Conservation (phyloP, 2,329 filamentous ascomycete species). For the Aspergillus nomiae region DNA sequence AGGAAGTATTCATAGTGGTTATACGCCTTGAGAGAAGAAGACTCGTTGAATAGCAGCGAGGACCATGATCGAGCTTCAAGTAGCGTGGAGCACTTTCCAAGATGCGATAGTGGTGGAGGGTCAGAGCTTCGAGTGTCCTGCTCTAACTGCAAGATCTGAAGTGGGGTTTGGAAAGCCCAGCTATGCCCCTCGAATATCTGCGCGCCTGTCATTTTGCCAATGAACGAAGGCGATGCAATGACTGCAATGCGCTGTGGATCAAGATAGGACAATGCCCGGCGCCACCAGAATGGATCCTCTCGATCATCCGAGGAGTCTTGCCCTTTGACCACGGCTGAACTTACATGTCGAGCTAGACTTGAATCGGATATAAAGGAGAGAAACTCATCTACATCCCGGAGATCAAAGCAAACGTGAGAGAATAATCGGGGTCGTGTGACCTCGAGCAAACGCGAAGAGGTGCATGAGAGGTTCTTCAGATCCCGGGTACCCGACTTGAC, state of each 20-base stretch:
- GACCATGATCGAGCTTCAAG: conserved; percentile 67
- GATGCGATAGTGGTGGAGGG: conserved; percentile 30
- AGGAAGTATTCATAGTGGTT: conserved; percentile 71
- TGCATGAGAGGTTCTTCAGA: conserved; percentile 60
- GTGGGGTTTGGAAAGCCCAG: conserved; percentile 65
- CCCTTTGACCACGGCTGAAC: conserved; percentile 51
- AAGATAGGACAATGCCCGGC: conserved; percentile 55
- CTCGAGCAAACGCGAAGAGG: conserved; percentile 57
- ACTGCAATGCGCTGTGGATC: conserved; percentile 59
- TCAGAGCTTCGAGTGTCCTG: conserved; percentile 17
- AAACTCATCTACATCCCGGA: conserved; percentile 37
- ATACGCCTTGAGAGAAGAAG: conserved; percentile 72
- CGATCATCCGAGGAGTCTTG: conserved; percentile 43
- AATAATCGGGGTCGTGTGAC: conserved; percentile 61
- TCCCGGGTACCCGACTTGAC: conserved; percentile 37
- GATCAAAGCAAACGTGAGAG: conserved; percentile 50
- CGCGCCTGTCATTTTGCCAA: conserved; percentile 63
- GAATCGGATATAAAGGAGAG: conserved; percentile 40
- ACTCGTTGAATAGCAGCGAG: conserved; percentile 70
- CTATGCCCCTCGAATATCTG: conserved; percentile 59
- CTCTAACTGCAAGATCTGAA: conserved; percentile 60
- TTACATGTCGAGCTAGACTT: conserved; percentile 42
- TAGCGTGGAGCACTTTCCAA: conserved; percentile 40
- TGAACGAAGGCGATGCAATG: conserved; percentile 62
- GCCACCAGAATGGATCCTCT: conserved; percentile 54